phyloP scores from a whole-genome alignment of 208 protist genomes.

The Wallacemonas collosoma region DNA sequence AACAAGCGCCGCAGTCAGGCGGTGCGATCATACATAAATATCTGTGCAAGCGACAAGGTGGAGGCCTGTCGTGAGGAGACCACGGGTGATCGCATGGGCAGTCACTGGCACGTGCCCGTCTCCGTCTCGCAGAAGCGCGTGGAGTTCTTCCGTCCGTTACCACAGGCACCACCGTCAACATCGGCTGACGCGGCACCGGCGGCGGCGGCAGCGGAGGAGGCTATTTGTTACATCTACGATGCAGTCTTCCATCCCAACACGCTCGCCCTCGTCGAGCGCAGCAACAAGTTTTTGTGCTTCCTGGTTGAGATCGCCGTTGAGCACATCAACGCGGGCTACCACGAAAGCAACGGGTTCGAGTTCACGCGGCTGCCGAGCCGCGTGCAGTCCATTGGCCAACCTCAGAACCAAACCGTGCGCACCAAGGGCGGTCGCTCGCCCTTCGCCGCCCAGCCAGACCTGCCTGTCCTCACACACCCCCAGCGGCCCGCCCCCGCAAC shows the following conservation, averaged over 20 bases:
- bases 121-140: conserved; percentile 74
- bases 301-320: conserved; percentile 92
- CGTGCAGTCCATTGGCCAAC: conserved; percentile 63
- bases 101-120: conserved; percentile 90
- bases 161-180: neutral
- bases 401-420: conserved; percentile 85
- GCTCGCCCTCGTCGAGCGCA: conserved; percentile 67
- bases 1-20: conserved; percentile 11
- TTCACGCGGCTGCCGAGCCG: conserved; percentile 63
- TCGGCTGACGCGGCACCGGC: conserved; percentile 5
- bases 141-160: conserved; percentile 48
- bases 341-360: conserved; percentile 73
- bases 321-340: conserved; percentile 89
- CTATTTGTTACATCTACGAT: conserved; percentile 75
- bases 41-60: conserved; percentile 85
- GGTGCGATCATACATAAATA: conserved; percentile 64
- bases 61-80: conserved; percentile 74
- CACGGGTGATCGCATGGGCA: conserved; percentile 56
- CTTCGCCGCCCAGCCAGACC: conserved; percentile 45
- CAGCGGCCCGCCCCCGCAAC: conserved; percentile 7
- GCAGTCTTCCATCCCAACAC: conserved; percentile 88
- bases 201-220: conserved; percentile 11
- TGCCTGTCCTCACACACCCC: conserved; percentile 45
- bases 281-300: conserved; percentile 86
- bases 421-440: conserved; percentile 43